These are phyloP conservation scores for Coccomyxa sp. DNA, from an alignment of 139 green algal genomes.

Conservation along the genomic window DNA sequence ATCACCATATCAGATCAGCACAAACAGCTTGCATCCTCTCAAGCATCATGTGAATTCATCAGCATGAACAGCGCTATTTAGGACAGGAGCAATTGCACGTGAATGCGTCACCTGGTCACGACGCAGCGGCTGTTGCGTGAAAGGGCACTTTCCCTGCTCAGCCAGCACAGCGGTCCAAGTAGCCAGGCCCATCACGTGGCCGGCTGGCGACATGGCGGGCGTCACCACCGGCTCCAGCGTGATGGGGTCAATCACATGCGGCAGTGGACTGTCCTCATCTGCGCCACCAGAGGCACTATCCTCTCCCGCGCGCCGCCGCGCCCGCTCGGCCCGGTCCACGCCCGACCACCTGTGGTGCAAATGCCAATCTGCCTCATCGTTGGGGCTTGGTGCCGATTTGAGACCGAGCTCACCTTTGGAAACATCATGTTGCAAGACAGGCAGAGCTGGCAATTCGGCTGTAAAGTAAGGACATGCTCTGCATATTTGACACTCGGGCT, in stretches of 20 bases:
- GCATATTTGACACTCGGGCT: too few relatives aligned
- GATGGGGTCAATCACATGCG: slow-evolving; percentile 32
- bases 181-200: slow-evolving; percentile 75
- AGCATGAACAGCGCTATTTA: neutral
- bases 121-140: slow-evolving; percentile 60
- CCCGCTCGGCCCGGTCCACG: slow-evolving; percentile 61
- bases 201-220: slow-evolving; percentile 39
- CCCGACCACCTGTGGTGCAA: slow-evolving; percentile 55
- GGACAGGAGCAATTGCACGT: neutral
- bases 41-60: neutral
- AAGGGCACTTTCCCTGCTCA: slow-evolving; percentile 63
- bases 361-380: neutral
- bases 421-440: too few relatives aligned
- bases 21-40: neutral
- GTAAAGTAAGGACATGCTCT: too few relatives aligned
- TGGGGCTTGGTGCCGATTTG: too few relatives aligned
- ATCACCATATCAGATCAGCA: neutral
- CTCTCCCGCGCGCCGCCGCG: slow-evolving; percentile 49
- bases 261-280: slow-evolving; percentile 17
- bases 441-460: too few relatives aligned
- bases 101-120: neutral
- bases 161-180: slow-evolving; percentile 67
- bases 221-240: slow-evolving; percentile 29
- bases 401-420: too few relatives aligned
- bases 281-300: neutral